Evolutionary conservation across 1,139 yeast genomes (phyloP).

Genomic region (Magnusiomyces paraingens): DNA sequence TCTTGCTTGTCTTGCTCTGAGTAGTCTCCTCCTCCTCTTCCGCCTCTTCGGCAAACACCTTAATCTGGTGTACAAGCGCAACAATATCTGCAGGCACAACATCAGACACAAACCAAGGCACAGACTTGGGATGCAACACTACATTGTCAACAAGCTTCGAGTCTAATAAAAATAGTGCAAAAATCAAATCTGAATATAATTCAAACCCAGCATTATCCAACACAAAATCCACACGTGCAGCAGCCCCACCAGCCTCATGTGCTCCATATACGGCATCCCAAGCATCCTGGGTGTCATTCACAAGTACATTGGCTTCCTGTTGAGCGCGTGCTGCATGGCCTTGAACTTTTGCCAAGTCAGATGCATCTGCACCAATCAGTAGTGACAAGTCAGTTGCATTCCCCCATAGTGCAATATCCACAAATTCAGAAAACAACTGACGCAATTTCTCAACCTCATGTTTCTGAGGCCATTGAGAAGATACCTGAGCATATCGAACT

Average conservation of each 20-base stretch:
- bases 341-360: slow-evolving; percentile 85
- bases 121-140: slow-evolving; percentile 78
- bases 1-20: slow-evolving; percentile 39
- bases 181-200: slow-evolving; percentile 76
- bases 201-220: slow-evolving; percentile 96
- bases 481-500: slow-evolving; percentile 51
- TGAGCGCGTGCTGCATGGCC: slow-evolving; percentile 81
- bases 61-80: slow-evolving; percentile 37
- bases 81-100: slow-evolving; percentile 78
- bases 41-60: slow-evolving; percentile 8
- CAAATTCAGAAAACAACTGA: slow-evolving; percentile 52
- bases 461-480: slow-evolving; percentile 26
- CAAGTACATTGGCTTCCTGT: slow-evolving; percentile 75
- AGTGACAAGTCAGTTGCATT: slow-evolving; percentile 93
- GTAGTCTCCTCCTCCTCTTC: no score
- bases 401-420: slow-evolving; percentile 94
- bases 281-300: slow-evolving; percentile 64
- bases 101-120: slow-evolving; percentile 98
- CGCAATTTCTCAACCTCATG: slow-evolving; percentile 29
- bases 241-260: slow-evolving; percentile 26
- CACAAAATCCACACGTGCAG: slow-evolving; percentile 65
- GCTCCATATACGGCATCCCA: slow-evolving; percentile 41
- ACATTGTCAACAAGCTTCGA: slow-evolving; percentile 55
- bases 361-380: slow-evolving; percentile 58
- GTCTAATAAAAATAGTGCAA: slow-evolving; percentile 70